Percentiles rank a stretch among this genome's conserved stretches.
Evolutionary conservation across 495 filamentous ascomycete genomes (phyloP).

Genomic region (Lichenothelia convexa): DNA sequence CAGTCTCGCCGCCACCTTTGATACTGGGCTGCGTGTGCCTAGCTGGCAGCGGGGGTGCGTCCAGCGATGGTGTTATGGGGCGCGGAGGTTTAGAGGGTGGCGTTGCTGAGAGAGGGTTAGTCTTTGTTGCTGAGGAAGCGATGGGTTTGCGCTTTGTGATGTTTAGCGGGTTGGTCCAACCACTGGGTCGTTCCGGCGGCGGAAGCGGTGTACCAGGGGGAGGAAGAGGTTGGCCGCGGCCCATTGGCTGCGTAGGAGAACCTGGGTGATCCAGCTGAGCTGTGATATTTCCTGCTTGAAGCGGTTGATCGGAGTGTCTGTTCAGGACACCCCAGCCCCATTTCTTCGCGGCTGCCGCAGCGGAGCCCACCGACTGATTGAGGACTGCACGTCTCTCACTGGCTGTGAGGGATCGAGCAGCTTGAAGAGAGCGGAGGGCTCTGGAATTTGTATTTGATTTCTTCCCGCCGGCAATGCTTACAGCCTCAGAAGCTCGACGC

Average conservation of each 20-base stretch:
- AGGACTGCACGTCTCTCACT: too few species aligned
- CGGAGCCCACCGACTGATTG: slow-evolving; percentile 45
- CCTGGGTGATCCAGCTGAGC: not conserved
- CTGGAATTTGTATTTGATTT: too few species aligned
- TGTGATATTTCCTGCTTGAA: not conserved
- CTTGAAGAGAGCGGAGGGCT: slow-evolving; percentile 3
- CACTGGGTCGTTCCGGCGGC: slow-evolving; percentile 1
- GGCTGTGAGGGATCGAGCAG: slow-evolving; percentile 12
- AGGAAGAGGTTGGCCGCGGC: slow-evolving; percentile 16
- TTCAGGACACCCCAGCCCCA: slow-evolving; percentile 64
- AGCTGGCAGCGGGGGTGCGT: not conserved
- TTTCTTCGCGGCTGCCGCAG: slow-evolving; percentile 56
- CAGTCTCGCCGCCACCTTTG: not conserved
- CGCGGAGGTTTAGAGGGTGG: too few species aligned
- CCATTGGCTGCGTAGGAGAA: slow-evolving; percentile 10
- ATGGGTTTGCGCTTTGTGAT: slow-evolving; percentile 8
- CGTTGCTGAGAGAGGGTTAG: too few species aligned
- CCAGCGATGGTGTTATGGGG: too few species aligned
- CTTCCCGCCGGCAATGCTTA: too few species aligned
- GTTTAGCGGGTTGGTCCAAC: not conserved
- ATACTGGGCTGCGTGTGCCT: not conserved
- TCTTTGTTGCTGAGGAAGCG: too few species aligned
- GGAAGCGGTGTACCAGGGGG: slow-evolving; percentile 16
- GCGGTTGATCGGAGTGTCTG: slow-evolving; percentile 24
- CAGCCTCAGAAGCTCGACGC: too few species aligned